Evolutionary conservation across 768 basidiomycete species (phyloP).

Genomic region (Tylopilus intermedius): DNA sequence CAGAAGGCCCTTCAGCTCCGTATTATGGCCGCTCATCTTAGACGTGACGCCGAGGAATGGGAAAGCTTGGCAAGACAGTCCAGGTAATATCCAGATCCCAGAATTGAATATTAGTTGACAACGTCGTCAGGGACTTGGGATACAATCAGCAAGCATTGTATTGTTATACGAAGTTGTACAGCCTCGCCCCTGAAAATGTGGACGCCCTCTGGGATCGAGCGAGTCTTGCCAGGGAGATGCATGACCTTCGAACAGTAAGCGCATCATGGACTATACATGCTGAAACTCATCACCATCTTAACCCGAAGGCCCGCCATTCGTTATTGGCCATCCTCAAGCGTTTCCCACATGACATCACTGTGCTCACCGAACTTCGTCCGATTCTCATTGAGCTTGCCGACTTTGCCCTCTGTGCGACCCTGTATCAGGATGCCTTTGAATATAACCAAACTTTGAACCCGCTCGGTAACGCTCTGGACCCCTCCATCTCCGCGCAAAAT

Average conservation of each 20-base stretch:
- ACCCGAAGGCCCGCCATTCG: conserved; percentile 25
- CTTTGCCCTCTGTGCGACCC: conserved; percentile 53
- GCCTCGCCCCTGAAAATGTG: conserved; percentile 74
- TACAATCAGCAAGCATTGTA: conserved; percentile 85
- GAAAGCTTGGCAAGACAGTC: conserved; percentile 71
- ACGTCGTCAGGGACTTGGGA: conserved; percentile 51
- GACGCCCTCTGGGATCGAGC: conserved; percentile 90
- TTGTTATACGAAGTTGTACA: conserved; percentile 81
- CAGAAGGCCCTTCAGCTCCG: conserved; percentile 17
- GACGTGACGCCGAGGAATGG: conserved; percentile 85
- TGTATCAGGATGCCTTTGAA: conserved; percentile 72
- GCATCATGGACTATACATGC: background rate
- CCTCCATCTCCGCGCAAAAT: conserved; percentile 9
- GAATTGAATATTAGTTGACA: conserved; percentile 55
- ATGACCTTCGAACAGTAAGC: conserved; percentile 62
- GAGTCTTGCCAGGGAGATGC: conserved; percentile 68
- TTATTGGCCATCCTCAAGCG: conserved; percentile 24
- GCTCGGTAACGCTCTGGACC: conserved; percentile 39
- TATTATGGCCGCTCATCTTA: conserved; percentile 59
- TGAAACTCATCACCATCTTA: background rate
- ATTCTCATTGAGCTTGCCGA: conserved; percentile 54
- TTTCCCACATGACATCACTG: conserved; percentile 64
- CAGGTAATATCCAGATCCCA: conserved; percentile 42
- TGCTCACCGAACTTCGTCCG: conserved; percentile 73
- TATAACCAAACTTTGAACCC: conserved; percentile 47